Conservation (phyloP, 305 asterid genomes). For the Ajuga reptans region DNA sequence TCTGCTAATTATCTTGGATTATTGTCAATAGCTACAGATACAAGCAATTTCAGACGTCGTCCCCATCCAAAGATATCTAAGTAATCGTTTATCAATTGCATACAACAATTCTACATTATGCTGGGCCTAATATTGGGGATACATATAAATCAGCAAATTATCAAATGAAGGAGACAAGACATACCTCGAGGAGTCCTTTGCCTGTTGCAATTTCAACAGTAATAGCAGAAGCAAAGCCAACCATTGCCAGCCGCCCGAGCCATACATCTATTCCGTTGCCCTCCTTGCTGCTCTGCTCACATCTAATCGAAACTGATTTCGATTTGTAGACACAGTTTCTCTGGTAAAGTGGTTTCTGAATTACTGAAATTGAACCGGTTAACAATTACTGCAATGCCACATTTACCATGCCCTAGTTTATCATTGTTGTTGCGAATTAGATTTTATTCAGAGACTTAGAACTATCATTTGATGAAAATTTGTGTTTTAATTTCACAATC, state of each 20-base stretch:
- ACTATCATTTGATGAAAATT: not conserved
- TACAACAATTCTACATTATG: not conserved
- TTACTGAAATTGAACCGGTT: slow-evolving; percentile 26
- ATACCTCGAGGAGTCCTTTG: slow-evolving; percentile 74
- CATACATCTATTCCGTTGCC: slow-evolving; percentile 46
- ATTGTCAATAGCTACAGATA: not conserved
- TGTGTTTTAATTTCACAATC: not conserved
- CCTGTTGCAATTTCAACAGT: slow-evolving; percentile 57
- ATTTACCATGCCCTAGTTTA: not conserved
- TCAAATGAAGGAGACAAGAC: not conserved
- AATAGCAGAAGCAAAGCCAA: slow-evolving; percentile 66
- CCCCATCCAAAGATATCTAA: not conserved
- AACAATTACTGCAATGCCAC: not conserved
- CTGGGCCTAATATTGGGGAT: not conserved
- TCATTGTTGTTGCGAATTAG: not conserved
- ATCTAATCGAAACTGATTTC: slow-evolving; percentile 36
- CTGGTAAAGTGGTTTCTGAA: slow-evolving; percentile 24
- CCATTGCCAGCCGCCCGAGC: slow-evolving; percentile 69
- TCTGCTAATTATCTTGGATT: too few relatives aligned
- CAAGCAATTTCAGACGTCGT: not conserved
- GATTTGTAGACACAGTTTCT: slow-evolving; percentile 23
- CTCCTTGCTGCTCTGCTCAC: slow-evolving; percentile 46
- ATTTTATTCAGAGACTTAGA: not conserved
- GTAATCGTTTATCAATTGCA: not conserved
- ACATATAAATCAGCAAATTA: not conserved